A percentile compares a stretch with the other conserved stretches of the same genome.
Conservation (phyloP, 371 early-diverging fungal genomes). For the Chytridiales sp. region DNA sequence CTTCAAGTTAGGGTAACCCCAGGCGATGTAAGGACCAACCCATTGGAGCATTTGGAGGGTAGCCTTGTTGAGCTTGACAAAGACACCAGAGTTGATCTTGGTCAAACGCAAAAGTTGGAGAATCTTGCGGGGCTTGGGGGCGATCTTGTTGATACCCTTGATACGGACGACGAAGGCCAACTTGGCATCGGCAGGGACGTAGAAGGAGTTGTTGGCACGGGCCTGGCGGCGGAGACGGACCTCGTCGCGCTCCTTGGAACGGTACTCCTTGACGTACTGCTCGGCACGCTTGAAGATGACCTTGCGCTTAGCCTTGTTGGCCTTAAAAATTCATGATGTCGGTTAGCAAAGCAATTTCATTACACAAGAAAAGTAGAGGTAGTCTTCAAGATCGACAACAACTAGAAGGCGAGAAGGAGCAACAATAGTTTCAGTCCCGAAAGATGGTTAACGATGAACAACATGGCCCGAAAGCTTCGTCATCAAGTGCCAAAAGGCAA, state of each 20-base stretch:
- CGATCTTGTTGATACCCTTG: constrained; percentile 94
- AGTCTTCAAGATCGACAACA: not conserved
- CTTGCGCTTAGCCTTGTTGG: constrained; percentile 77
- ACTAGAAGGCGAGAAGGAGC: not conserved
- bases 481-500: constrained; percentile 39
- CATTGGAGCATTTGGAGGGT: constrained; percentile 98
- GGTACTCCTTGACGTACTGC: constrained; percentile 95
- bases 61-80: constrained; percentile 98
- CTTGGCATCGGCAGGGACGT: constrained; percentile 96
- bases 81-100: constrained; percentile 99
- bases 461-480: constrained; percentile 63
- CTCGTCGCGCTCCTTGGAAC: constrained; percentile 80
- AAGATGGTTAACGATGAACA: constrained; percentile 76
- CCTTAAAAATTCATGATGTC: constrained; percentile 52
- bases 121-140: constrained; percentile 99
- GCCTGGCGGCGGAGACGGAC: constrained; percentile 90
- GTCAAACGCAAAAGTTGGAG: constrained; percentile 98
- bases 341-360: not conserved
- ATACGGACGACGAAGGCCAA: constrained; percentile 94
- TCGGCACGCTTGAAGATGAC: constrained; percentile 98
- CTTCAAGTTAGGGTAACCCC: constrained; percentile 95
- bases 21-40: constrained; percentile 96
- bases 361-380: constrained; percentile 11
- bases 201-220: constrained; percentile 87
- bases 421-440: constrained; percentile 70